A percentile compares a stretch with the other conserved stretches of the same genome.
These are phyloP conservation scores for Candida sonorensis DNA, from an alignment of 805 yeast genomes.

Conservation along the genomic window DNA sequence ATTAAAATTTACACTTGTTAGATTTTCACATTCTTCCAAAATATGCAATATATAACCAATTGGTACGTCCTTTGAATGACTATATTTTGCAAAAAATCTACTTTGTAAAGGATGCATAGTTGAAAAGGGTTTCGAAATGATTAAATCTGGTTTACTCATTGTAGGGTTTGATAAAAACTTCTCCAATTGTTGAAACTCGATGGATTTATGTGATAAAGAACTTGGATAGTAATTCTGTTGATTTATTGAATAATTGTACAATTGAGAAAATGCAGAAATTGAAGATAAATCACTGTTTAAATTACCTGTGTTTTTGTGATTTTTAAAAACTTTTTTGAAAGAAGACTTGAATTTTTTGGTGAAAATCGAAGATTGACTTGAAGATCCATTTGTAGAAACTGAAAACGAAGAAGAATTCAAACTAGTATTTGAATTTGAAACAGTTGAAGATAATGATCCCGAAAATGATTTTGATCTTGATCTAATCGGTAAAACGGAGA, in stretches of 20 bases:
- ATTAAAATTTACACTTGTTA: conserved; percentile 50
- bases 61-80: conserved; percentile 70
- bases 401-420: too few relatives aligned
- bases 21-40: conserved; percentile 58
- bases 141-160: not conserved
- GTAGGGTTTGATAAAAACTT: not conserved
- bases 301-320: too few relatives aligned
- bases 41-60: conserved; percentile 68
- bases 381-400: too few relatives aligned
- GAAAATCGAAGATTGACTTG: not conserved
- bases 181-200: not conserved
- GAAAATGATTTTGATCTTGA: conserved; percentile 7
- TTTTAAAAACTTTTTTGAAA: conserved; percentile 15
- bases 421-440: too few relatives aligned
- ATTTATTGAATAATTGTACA: too few relatives aligned
- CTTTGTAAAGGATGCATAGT: conserved; percentile 54
- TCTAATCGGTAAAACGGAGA: conserved; percentile 15
- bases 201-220: too few relatives aligned
- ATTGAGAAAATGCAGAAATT: not conserved
- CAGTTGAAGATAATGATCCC: not conserved
- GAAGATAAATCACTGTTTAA: too few relatives aligned
- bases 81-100: conserved; percentile 54
- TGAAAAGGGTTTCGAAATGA: conserved; percentile 23
- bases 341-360: conserved; percentile 3
- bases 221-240: too few relatives aligned